Conservation (phyloP, 2,329 filamentous ascomycete genomes). For the Scedosporium aurantiacum region DNA sequence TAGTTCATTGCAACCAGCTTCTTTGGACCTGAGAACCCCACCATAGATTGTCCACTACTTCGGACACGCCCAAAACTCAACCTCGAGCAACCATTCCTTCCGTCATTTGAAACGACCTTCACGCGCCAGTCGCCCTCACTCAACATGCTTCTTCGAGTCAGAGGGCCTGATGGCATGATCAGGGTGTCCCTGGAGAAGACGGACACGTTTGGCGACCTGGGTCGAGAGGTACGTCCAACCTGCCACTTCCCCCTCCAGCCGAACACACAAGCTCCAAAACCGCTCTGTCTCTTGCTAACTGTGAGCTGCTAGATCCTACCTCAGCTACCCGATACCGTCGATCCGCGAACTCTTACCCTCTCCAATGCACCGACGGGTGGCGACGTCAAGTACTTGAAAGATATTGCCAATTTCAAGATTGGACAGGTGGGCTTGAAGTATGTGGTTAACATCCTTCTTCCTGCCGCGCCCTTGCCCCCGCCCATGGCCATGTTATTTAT, state of each 20-base stretch:
- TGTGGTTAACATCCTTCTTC: slow-evolving; percentile 10
- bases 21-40: neutral
- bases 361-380: slow-evolving; percentile 49
- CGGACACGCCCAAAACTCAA: neutral
- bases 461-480: too few species aligned
- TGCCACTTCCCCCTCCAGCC: neutral
- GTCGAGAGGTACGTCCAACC: slow-evolving; percentile 31
- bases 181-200: slow-evolving; percentile 67
- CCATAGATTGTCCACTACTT: neutral
- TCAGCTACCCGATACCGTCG: slow-evolving; percentile 50
- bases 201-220: slow-evolving; percentile 59
- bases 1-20: too few species aligned
- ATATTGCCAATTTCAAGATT: slow-evolving; percentile 45
- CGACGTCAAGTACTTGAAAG: slow-evolving; percentile 46
- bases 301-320: slow-evolving; percentile 35
- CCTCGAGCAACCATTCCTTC: neutral
- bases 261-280: neutral
- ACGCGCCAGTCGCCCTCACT: slow-evolving; percentile 2
- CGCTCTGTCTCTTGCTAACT: neutral
- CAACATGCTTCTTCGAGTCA: slow-evolving; percentile 73
- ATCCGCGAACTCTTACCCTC: slow-evolving; percentile 47
- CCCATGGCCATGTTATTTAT: neutral
- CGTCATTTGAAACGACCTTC: neutral
- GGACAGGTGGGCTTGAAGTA: slow-evolving; percentile 51
- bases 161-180: slow-evolving; percentile 87